These are phyloP conservation scores for Biancaea sappan DNA, from an alignment of 306 rosid genomes.

Conservation along the genomic window DNA sequence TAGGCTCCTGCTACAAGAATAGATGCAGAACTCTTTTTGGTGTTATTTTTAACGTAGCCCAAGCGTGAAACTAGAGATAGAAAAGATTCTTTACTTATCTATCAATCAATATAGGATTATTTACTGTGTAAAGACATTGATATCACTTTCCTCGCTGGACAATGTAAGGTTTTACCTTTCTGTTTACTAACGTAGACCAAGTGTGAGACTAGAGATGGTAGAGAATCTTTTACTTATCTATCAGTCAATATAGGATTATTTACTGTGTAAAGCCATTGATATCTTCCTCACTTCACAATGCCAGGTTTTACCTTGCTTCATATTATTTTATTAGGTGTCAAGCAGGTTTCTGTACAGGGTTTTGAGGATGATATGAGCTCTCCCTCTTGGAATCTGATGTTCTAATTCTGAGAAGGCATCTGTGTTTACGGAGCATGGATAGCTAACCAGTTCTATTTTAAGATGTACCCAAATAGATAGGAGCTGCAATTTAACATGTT, in stretches of 20 bases:
- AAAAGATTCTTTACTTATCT: no score
- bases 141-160: neutral
- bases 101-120: neutral
- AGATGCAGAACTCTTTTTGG: neutral
- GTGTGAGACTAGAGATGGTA: no score
- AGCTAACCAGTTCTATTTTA: neutral
- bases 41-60: no score
- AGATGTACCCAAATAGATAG: neutral
- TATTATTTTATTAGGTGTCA: neutral
- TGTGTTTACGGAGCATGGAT: neutral
- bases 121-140: neutral
- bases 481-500: neutral
- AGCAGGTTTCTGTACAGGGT: neutral
- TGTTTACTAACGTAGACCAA: no score
- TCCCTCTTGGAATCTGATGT: conserved; percentile 1
- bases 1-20: neutral
- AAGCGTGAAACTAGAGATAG: no score
- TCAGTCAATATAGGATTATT: no score
- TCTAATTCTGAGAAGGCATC: neutral
- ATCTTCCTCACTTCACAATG: no score
- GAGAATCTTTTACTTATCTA: no score
- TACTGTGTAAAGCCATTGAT: no score
- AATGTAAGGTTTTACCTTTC: no score
- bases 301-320: neutral
- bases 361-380: neutral